A percentile compares a stretch with the other conserved stretches of the same genome.
phyloP scores from a whole-genome alignment of 148 eudicot genomes.

The Dysphania ambrosioides region DNA sequence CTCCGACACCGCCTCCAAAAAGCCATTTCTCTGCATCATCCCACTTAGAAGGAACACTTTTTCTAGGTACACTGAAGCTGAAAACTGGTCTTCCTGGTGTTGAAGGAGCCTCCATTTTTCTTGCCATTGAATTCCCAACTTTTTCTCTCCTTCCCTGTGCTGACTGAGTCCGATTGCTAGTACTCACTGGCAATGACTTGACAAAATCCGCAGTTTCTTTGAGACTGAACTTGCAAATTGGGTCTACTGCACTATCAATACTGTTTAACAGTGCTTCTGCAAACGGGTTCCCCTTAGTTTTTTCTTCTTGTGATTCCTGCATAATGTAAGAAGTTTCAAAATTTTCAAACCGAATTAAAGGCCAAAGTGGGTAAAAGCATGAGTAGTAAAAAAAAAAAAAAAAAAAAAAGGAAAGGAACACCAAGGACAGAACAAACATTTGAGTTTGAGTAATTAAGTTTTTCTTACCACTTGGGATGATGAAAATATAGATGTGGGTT shows the following conservation, averaged over 20 bases:
- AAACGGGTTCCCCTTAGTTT: conserved; percentile 48
- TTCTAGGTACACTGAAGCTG: conserved; percentile 64
- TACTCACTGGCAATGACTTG: conserved; percentile 56
- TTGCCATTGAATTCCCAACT: conserved; percentile 25
- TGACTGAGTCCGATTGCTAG: conserved; percentile 24
- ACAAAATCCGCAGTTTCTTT: conserved; percentile 74
- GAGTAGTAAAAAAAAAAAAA: conserved; percentile 12
- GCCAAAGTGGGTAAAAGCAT: not conserved
- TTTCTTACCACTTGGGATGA: conserved; percentile 30
- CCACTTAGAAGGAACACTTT: conserved; percentile 78
- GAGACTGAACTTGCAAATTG: conserved; percentile 65
- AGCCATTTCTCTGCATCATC: conserved; percentile 94
- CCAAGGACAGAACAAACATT: conserved; percentile 19
- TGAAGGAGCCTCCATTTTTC: conserved; percentile 49
- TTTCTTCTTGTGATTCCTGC: conserved; percentile 26
- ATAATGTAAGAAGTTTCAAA: conserved; percentile 13
- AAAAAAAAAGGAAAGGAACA: not conserved
- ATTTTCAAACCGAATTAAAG: conserved; percentile 1
- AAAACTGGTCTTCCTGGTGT: conserved; percentile 81
- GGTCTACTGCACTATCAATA: conserved; percentile 30
- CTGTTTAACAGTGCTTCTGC: conserved; percentile 32
- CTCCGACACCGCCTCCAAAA: not conserved
- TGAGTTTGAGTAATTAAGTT: not conserved
- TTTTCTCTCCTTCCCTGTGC: conserved; percentile 41
- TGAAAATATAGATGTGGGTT: conserved; percentile 17